Conservation (phyloP, 129 eudicot species). For the Daucus carota region DNA sequence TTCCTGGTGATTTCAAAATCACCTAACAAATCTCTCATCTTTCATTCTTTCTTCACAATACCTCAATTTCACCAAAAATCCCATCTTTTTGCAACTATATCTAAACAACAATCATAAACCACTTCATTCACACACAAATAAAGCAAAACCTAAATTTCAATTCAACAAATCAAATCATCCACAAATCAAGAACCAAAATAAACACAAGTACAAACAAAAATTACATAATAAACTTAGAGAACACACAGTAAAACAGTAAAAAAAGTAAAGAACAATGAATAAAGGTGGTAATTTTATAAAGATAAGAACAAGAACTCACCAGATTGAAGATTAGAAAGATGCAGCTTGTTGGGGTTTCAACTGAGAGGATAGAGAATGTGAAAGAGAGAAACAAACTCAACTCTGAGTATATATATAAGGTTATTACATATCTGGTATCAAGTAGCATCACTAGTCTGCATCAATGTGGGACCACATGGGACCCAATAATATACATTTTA, state of each 20-base stretch:
- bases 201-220: background rate
- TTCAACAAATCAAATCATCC: slow-evolving; percentile 1
- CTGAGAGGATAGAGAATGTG: slow-evolving; percentile 1
- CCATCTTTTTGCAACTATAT: background rate
- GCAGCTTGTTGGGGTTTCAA: slow-evolving; percentile 9
- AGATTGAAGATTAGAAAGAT: slow-evolving; percentile 31
- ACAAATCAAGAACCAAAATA: background rate
- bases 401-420: slow-evolving; percentile 12
- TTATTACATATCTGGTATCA: slow-evolving; percentile 13
- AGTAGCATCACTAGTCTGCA: background rate
- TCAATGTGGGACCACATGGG: slow-evolving; percentile 9
- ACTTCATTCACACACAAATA: background rate
- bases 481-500: background rate
- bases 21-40: background rate
- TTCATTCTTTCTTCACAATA: background rate
- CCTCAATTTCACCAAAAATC: background rate
- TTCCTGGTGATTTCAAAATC: background rate
- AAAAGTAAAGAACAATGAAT: background rate
- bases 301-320: slow-evolving; percentile 21
- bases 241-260: background rate
- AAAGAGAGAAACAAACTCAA: background rate
- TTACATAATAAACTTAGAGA: background rate
- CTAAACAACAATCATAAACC: background rate
- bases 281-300: background rate
- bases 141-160: slow-evolving; percentile 3